Percentiles rank a stretch among this genome's conserved stretches.
Evolutionary conservation across 441 rosid genomes (phyloP).

Genomic region (Syzygium malaccense): DNA sequence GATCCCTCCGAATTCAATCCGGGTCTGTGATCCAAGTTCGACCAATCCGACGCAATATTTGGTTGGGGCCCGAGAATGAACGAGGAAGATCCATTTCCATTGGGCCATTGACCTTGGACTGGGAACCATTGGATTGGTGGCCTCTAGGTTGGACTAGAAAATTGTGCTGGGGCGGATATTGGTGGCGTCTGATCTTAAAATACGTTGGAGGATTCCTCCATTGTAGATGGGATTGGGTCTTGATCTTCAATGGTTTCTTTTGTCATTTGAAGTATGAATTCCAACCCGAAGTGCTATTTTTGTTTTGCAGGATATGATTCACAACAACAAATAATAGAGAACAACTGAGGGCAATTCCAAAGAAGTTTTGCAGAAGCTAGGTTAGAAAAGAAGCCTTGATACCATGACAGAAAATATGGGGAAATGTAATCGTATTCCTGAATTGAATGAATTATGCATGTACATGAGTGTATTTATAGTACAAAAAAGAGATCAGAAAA

Average conservation of each 20-base stretch:
- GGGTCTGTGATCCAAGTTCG: neutral
- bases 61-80: neutral
- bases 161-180: too few relatives aligned
- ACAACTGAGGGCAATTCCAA: neutral
- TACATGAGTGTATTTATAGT: too few relatives aligned
- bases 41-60: too few relatives aligned
- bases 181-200: too few relatives aligned
- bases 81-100: neutral
- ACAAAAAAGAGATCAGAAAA: too few relatives aligned
- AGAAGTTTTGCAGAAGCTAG: too few relatives aligned
- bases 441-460: too few relatives aligned
- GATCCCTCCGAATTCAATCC: rapidly evolving
- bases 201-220: neutral
- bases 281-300: neutral
- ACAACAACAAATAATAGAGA: neutral
- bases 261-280: neutral
- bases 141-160: too few relatives aligned
- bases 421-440: too few relatives aligned
- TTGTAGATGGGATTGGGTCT: neutral
- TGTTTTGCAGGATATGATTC: neutral
- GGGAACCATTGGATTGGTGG: neutral
- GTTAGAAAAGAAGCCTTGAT: neutral
- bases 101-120: neutral
- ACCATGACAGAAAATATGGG: neutral
- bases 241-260: too few relatives aligned